phyloP scores from a whole-genome alignment of 345 rosid genomes.

The Pistacia integerrima region DNA sequence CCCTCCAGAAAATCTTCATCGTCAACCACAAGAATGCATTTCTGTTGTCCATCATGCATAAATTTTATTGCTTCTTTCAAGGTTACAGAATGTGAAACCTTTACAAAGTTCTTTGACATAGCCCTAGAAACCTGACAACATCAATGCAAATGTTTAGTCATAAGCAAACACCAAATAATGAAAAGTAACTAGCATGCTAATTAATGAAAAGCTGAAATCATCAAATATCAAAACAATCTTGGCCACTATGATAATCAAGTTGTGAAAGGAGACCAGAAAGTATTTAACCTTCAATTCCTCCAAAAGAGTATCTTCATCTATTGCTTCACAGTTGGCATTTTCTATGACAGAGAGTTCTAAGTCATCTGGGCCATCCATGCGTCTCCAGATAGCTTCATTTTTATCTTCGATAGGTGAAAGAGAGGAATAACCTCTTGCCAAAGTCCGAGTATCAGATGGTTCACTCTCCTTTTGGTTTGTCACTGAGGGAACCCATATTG shows the following conservation, averaged over 20 bases:
- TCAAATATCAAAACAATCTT: neutral
- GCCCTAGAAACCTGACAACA: slow-evolving; percentile 62
- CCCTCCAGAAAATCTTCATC: slow-evolving; percentile 81
- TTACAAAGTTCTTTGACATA: slow-evolving; percentile 78
- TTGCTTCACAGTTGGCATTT: slow-evolving; percentile 49
- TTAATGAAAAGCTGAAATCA: slow-evolving; percentile 4
- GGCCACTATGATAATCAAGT: slow-evolving; percentile 1
- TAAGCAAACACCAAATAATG: slow-evolving; percentile 8
- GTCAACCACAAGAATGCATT: slow-evolving; percentile 69
- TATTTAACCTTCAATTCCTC: slow-evolving; percentile 67
- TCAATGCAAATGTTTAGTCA: neutral
- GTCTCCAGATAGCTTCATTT: slow-evolving; percentile 46
- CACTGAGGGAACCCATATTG: slow-evolving; percentile 99
- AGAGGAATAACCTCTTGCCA: slow-evolving; percentile 73
- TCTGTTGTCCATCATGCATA: slow-evolving; percentile 71
- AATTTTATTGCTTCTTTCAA: slow-evolving; percentile 75
- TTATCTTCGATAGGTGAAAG: slow-evolving; percentile 57
- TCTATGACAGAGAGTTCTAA: slow-evolving; percentile 65
- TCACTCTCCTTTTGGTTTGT: slow-evolving; percentile 85
- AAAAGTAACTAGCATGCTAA: slow-evolving; percentile 4
- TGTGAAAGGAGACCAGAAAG: slow-evolving; percentile 1
- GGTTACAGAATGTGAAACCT: slow-evolving; percentile 53
- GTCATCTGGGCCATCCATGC: slow-evolving; percentile 43
- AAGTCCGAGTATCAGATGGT: slow-evolving; percentile 50
- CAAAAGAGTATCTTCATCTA: slow-evolving; percentile 66